Base-by-base conservation (phyloP, 164 flowering plant species). In the Piper betle region DNA sequence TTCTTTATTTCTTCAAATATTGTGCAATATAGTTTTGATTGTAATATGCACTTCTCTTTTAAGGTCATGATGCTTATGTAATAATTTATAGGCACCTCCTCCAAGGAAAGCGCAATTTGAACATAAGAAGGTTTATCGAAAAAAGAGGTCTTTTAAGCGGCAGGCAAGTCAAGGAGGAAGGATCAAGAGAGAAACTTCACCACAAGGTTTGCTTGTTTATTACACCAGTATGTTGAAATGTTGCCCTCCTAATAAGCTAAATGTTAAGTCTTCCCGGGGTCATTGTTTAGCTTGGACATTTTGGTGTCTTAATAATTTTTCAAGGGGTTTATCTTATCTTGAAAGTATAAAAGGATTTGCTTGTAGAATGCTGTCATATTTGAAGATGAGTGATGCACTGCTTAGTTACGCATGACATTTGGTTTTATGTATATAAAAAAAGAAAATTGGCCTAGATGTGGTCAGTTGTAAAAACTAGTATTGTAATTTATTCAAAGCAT, bases 91-190 rank as follows among this genome's bases (percentile, higher is more conserved):
- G 95, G 68, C 66, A 39, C 73, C 78, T 53, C 86, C 82, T 41
- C 75, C 73, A 8, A 81, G 73, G 73, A 82, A 67, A 77, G 62
- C 82, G 62, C 76, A 73, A 42, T 33, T 80, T 52, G 20, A 75
- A 56, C 75, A 77, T n/a, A 82, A 79, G 55, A 70, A 84, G 20
- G 64, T 74, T 58, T 62, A 78, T 6, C 81, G 91, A 11, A 88
- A 79, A 76, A 82, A 64, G 64, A 77, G 96, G 55, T 82, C 91
- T 41, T 72, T 80, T 60, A 88, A 80, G 64, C 75, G 79, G 41
- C 83, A 74, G 75, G 66, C 75, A 0, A 74, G 68, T 69, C 75
- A 73, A 63, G 25, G 33, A 63, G 86, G 79, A 61, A 80, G 81
- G 69, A 82, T 73, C 74, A 81, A 81, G 66, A 77, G 76, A 46